A percentile compares a stretch with the other conserved stretches of the same genome.
phyloP scores from a whole-genome alignment of 2,329 filamentous ascomycete genomes.

The Berkeleyomyces basicola region DNA sequence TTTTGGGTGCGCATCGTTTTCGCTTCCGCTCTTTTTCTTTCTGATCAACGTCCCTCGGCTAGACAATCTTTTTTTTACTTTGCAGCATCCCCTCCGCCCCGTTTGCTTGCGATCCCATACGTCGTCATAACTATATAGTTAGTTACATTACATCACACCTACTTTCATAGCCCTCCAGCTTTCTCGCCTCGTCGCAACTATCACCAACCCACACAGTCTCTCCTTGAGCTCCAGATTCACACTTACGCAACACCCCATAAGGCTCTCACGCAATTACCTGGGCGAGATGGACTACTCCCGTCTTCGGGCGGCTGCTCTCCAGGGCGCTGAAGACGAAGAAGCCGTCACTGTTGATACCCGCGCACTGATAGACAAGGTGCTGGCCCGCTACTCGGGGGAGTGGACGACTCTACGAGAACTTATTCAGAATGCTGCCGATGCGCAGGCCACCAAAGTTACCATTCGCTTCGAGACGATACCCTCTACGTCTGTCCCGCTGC shows the following conservation, averaged over 20 bases:
- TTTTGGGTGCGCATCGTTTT: not conserved
- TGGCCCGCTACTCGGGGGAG: conserved; percentile 91
- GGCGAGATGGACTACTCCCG: conserved; percentile 51
- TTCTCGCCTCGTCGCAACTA: not conserved
- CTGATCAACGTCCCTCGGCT: not conserved
- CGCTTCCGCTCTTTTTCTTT: not conserved
- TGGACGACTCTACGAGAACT: conserved; percentile 83
- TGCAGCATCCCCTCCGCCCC: not conserved
- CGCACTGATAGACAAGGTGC: conserved; percentile 91
- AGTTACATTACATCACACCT: not conserved
- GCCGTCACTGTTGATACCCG: conserved; percentile 96
- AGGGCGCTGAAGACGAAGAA: conserved; percentile 77
- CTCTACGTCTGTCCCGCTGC: conserved; percentile 60
- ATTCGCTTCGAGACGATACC: conserved; percentile 87
- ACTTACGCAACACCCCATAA: not conserved
- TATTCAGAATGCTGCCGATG: conserved; percentile 96
- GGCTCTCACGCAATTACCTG: not conserved
- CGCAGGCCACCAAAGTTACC: conserved; percentile 72
- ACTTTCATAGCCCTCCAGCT: not conserved
- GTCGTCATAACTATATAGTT: not conserved
- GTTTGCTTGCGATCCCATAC: not conserved
- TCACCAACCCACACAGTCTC: no score
- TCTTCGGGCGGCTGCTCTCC: conserved; percentile 74
- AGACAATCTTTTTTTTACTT: not conserved
- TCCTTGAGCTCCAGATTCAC: no score